Conservation (phyloP, 805 yeast genomes). For the Cyberlindnera euphorbiae region DNA sequence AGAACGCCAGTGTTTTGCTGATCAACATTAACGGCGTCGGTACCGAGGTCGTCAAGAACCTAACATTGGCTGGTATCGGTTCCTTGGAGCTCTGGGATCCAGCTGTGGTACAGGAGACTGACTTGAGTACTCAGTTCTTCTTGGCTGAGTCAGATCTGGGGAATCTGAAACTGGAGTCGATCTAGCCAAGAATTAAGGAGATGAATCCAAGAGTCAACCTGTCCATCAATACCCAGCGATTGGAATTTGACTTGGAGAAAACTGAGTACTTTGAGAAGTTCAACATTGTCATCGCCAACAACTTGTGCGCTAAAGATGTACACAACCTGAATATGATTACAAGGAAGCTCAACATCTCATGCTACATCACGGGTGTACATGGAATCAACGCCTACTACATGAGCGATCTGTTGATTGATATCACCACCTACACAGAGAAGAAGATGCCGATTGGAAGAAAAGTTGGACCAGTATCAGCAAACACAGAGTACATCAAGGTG, state of each 20-base stretch:
- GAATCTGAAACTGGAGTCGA: slow-evolving; percentile 46
- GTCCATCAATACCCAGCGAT: slow-evolving; percentile 33
- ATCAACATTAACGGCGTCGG: slow-evolving; percentile 76
- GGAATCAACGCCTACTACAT: slow-evolving; percentile 84
- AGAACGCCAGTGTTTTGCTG: slow-evolving; percentile 65
- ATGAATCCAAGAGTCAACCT: slow-evolving; percentile 78
- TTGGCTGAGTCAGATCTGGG: slow-evolving; percentile 55
- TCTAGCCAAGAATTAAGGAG: slow-evolving; percentile 53
- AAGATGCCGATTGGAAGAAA: slow-evolving; percentile 44
- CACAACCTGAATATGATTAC: slow-evolving; percentile 48
- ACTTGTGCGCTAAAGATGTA: slow-evolving; percentile 40
- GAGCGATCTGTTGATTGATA: slow-evolving; percentile 68
- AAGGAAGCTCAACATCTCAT: slow-evolving; percentile 53
- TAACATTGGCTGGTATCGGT: slow-evolving; percentile 87
- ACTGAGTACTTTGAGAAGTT: slow-evolving; percentile 45
- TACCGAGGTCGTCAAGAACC: slow-evolving; percentile 75
- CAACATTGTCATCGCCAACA: slow-evolving; percentile 75
- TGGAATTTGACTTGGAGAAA: slow-evolving; percentile 15
- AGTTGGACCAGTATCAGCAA: slow-evolving; percentile 42
- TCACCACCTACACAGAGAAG: slow-evolving; percentile 47
- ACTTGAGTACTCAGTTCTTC: slow-evolving; percentile 73
- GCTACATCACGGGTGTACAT: slow-evolving; percentile 63
- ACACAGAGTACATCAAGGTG: slow-evolving; percentile 40
- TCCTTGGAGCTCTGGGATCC: slow-evolving; percentile 65
- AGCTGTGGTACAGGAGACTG: slow-evolving; percentile 49